Conservation (phyloP, 164 flowering plant species). For the Pachysandra terminalis region DNA sequence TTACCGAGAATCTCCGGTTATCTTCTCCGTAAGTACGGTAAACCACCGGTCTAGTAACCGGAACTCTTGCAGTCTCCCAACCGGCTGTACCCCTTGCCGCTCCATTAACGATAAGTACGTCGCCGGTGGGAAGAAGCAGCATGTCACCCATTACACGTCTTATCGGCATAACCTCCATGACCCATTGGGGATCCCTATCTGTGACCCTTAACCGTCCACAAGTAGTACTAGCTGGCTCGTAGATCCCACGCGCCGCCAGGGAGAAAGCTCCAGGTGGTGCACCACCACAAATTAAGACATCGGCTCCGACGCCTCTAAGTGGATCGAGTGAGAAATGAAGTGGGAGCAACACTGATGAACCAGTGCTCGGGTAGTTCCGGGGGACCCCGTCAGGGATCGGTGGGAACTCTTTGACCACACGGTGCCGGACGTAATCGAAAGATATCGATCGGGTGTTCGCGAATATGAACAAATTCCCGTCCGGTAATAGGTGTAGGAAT, state of each 20-base stretch:
- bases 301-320: background rate
- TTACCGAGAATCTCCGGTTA: constrained; percentile 31
- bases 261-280: background rate
- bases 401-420: background rate
- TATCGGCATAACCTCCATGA: constrained; percentile 56
- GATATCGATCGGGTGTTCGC: background rate
- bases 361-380: background rate
- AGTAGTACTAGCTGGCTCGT: no score
- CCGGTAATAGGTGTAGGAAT: background rate
- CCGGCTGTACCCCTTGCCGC: constrained; percentile 51
- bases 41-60: constrained; percentile 41
- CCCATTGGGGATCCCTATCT: constrained; percentile 42
- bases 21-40: constrained; percentile 22
- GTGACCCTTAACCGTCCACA: constrained; percentile 42
- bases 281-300: background rate
- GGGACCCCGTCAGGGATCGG: background rate
- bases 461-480: background rate
- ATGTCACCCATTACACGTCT: constrained; percentile 65
- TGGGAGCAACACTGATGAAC: background rate
- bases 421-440: background rate
- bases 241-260: no score
- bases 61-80: constrained; percentile 41
- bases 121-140: constrained; percentile 55
- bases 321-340: background rate
- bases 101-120: constrained; percentile 54